A percentile compares a stretch with the other conserved stretches of the same genome.
phyloP scores from a whole-genome alignment of 805 yeast species.

The Yarrowia hollandica region DNA sequence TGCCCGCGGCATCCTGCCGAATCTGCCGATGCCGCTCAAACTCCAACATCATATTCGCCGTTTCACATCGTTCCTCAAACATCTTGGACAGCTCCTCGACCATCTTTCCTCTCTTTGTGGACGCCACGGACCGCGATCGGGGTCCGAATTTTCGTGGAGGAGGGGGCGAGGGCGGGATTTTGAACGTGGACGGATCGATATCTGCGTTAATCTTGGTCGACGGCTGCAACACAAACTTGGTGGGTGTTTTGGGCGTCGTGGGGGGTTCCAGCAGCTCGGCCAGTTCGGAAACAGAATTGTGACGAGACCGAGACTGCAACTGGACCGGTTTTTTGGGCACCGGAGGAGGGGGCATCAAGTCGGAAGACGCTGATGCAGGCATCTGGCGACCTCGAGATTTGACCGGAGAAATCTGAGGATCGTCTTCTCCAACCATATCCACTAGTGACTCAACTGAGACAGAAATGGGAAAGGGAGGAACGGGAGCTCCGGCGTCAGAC shows the following conservation, averaged over 20 bases:
- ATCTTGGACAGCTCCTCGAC: constrained; percentile 63
- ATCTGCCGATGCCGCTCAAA: constrained; percentile 31
- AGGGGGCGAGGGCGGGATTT: constrained; percentile 31
- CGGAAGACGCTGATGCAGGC: too few species aligned
- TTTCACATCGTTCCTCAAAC: constrained; percentile 55
- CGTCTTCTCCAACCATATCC: neutral
- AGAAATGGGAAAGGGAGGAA: constrained; percentile 13
- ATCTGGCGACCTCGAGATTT: constrained; percentile 18
- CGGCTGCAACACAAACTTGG: constrained; percentile 25
- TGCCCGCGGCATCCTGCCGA: constrained; percentile 11
- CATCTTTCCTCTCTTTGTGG: constrained; percentile 52
- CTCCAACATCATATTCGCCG: constrained; percentile 34
- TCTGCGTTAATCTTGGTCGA: constrained; percentile 24
- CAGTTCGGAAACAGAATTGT: constrained; percentile 5
- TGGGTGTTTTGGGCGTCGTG: constrained; percentile 10
- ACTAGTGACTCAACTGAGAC: constrained; percentile 26
- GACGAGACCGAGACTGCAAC: constrained; percentile 9
- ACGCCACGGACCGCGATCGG: constrained; percentile 38
- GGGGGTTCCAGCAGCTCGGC: constrained; percentile 9
- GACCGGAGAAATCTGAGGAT: constrained; percentile 1
- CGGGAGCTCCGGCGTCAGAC: constrained; percentile 1
- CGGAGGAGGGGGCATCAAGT: constrained; percentile 19
- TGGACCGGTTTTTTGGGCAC: constrained; percentile 24
- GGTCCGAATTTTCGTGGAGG: constrained; percentile 35
- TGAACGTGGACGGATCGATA: constrained; percentile 27